A percentile compares a stretch with the other conserved stretches of the same genome.
These are phyloP conservation scores for Aphanoascus verrucosus DNA, from an alignment of 2,329 filamentous ascomycete genomes.

Conservation along the genomic window DNA sequence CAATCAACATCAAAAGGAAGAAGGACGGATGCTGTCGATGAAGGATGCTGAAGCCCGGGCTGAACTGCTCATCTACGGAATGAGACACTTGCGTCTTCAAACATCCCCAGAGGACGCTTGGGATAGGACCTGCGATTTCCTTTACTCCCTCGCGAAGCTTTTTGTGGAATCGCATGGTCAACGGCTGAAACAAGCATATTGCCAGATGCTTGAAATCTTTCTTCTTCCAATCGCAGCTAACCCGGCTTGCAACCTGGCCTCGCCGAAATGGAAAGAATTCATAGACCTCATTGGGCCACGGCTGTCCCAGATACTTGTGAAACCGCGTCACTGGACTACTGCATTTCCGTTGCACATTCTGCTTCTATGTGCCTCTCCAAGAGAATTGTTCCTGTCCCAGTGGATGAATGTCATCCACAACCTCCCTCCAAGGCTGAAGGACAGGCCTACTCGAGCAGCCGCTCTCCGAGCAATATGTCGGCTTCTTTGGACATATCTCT, in stretches of 20 bases:
- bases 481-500: constrained; percentile 88
- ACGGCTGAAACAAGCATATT: constrained; percentile 86
- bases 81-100: constrained; percentile 77
- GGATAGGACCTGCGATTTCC: constrained; percentile 80
- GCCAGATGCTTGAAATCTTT: constrained; percentile 77
- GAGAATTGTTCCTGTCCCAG: constrained; percentile 70
- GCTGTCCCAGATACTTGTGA: constrained; percentile 72
- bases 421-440: constrained; percentile 72
- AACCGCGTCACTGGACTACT: constrained; percentile 82
- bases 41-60: constrained; percentile 68
- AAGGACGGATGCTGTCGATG: constrained; percentile 38
- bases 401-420: constrained; percentile 75
- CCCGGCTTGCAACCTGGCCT: constrained; percentile 63
- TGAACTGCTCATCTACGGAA: constrained; percentile 76
- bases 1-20: constrained; percentile 63
- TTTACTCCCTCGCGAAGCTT: constrained; percentile 67
- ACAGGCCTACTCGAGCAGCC: constrained; percentile 63
- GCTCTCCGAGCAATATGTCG: constrained; percentile 84
- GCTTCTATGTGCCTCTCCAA: constrained; percentile 75
- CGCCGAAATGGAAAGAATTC: constrained; percentile 78
- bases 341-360: constrained; percentile 82
- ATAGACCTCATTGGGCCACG: constrained; percentile 67
- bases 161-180: constrained; percentile 81
- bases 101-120: constrained; percentile 63
- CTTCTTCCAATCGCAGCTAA: constrained; percentile 77